Percentiles rank a stretch among this genome's conserved stretches.
Conservation (phyloP, 805 yeast species). For the Starmerella gropengiesseri region DNA sequence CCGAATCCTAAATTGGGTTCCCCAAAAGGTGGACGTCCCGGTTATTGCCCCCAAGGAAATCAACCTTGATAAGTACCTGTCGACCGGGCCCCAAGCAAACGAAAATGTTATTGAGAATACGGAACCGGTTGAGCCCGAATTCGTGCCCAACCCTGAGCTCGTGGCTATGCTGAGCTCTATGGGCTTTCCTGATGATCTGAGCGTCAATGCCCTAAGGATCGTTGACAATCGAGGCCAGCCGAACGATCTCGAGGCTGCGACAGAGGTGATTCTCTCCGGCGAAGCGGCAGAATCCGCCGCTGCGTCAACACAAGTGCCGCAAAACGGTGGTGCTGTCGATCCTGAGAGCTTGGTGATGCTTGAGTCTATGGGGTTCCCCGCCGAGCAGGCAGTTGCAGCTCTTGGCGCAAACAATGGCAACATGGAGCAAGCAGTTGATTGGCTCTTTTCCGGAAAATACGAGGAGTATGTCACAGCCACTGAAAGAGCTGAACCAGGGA, state of each 20-base stretch:
- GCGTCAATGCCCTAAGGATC: constrained; percentile 53
- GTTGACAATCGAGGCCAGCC: constrained; percentile 48
- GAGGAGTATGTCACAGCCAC: constrained; percentile 66
- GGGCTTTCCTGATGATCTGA: constrained; percentile 76
- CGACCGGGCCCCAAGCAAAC: constrained; percentile 35
- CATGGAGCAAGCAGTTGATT: constrained; percentile 71
- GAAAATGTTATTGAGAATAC: constrained; percentile 33
- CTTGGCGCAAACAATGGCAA: constrained; percentile 47
- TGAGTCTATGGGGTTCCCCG: constrained; percentile 67
- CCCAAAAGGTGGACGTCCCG: constrained; percentile 69
- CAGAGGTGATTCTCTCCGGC: constrained; percentile 70
- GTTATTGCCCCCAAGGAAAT: constrained; percentile 39
- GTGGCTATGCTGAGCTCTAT: constrained; percentile 51
- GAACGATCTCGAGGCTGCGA: constrained; percentile 48
- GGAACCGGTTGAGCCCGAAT: constrained; percentile 9
- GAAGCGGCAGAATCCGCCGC: constrained; percentile 8
- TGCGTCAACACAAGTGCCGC: constrained; percentile 34
- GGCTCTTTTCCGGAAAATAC: constrained; percentile 70
- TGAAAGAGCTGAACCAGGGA: constrained; percentile 18
- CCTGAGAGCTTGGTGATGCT: constrained; percentile 39
- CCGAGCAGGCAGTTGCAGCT: constrained; percentile 60
- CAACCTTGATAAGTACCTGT: constrained; percentile 35
- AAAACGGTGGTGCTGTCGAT: background rate
- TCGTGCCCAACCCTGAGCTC: constrained; percentile 36
- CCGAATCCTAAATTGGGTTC: constrained; percentile 80